Evolutionary conservation across 768 basidiomycete genomes (phyloP).

Genomic region (Thelephora ganbajun): DNA sequence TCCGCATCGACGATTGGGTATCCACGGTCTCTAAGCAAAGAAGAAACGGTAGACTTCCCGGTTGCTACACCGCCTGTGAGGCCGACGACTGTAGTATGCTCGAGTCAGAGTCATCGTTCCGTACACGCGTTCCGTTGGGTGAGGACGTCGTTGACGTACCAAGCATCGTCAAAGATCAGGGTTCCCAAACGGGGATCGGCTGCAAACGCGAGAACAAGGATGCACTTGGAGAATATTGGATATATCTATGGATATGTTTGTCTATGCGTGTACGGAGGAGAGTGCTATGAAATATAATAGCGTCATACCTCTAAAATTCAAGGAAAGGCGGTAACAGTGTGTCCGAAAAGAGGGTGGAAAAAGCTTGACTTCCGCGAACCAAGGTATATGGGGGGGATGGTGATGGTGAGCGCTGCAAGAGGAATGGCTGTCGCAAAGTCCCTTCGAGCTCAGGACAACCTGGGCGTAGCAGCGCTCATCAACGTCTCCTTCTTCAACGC

Average conservation of each 20-base stretch:
- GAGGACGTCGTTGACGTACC: background rate
- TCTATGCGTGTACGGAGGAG: no score
- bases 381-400: no score
- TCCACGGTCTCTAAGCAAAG: conserved; percentile 44
- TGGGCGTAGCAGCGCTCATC: conserved; percentile 7
- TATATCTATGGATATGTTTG: no score
- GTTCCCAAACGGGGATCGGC: background rate
- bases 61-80: conserved; percentile 95
- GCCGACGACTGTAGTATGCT: conserved; percentile 57
- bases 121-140: background rate
- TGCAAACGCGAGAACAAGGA: background rate
- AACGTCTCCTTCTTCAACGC: conserved; percentile 40
- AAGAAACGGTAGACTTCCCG: conserved; percentile 89
- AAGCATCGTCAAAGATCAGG: background rate
- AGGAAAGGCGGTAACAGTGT: no score
- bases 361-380: no score
- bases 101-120: background rate
- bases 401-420: no score
- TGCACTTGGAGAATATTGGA: no score
- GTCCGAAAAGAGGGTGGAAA: no score
- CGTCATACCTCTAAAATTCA: no score
- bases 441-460: no score
- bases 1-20: conserved; percentile 93
- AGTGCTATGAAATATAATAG: no score
- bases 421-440: no score